Evolutionary conservation across 768 basidiomycete species (phyloP).

Genomic region (Lanmaoa pseudosensibilis): DNA sequence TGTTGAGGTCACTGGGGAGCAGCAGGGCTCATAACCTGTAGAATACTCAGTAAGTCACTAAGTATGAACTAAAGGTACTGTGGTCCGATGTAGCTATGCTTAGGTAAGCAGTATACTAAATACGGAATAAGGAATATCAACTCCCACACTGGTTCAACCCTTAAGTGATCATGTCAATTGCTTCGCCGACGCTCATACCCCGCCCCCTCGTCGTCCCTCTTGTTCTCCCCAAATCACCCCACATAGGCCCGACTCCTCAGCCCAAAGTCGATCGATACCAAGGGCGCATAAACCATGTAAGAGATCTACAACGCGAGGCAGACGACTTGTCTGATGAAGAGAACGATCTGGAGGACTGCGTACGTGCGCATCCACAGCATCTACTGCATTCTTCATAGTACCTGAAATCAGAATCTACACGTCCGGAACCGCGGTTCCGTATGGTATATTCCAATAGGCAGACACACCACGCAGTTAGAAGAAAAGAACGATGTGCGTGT

Average conservation of each 20-base stretch:
- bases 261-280: slow-evolving; percentile 48
- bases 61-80: too few species aligned
- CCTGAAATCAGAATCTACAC: slow-evolving; percentile 46
- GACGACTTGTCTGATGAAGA: slow-evolving; percentile 86
- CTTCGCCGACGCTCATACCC: slow-evolving; percentile 74
- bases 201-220: slow-evolving; percentile 60
- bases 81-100: too few species aligned
- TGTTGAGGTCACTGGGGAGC: too few species aligned
- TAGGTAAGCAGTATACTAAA: too few species aligned
- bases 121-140: too few species aligned
- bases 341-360: slow-evolving; percentile 74
- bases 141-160: too few species aligned
- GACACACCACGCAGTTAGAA: slow-evolving; percentile 70
- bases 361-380: slow-evolving; percentile 33
- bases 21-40: too few species aligned
- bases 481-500: slow-evolving; percentile 78
- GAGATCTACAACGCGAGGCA: slow-evolving; percentile 75
- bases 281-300: slow-evolving; percentile 57
- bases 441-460: slow-evolving; percentile 74
- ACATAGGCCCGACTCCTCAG: slow-evolving; percentile 63
- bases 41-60: too few species aligned
- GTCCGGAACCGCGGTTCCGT: slow-evolving; percentile 66
- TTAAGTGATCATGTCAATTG: slow-evolving; percentile 52
- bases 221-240: slow-evolving; percentile 64
- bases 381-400: neutral